These are phyloP conservation scores for Crithidia sp. DNA, from an alignment of 208 protist genomes.

Conservation along the genomic window DNA sequence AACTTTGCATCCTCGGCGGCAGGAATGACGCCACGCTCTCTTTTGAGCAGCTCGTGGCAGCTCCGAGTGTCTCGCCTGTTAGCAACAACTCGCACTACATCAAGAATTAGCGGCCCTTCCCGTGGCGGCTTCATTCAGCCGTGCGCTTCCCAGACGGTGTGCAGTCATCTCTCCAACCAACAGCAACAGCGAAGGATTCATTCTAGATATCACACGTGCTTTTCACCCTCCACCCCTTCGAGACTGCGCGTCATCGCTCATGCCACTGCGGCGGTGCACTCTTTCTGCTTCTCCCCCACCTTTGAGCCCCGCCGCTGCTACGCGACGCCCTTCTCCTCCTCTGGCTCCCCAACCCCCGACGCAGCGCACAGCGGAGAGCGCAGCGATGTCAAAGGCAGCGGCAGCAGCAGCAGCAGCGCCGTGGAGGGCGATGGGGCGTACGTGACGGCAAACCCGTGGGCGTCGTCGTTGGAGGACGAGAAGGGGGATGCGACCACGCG, in stretches of 20 bases:
- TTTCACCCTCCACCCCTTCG: background rate
- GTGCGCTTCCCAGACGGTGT: too few species aligned
- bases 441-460: too few species aligned
- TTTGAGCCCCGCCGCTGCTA: background rate
- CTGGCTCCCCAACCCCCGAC: background rate
- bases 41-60: background rate
- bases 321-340: constrained; percentile 1
- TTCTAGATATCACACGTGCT: too few species aligned
- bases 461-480: too few species aligned
- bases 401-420: background rate
- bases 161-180: too few species aligned
- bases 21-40: too few species aligned
- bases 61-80: background rate
- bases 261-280: background rate
- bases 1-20: too few species aligned
- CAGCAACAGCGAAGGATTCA: too few species aligned
- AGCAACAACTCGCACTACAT: too few species aligned
- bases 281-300: background rate
- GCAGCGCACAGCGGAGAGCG: background rate
- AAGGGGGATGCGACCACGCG: background rate
- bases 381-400: background rate
- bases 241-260: background rate
- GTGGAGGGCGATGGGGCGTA: too few species aligned
- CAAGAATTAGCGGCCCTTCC: too few species aligned
- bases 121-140: too few species aligned